phyloP scores from a whole-genome alignment of 768 basidiomycete genomes.

The Grammothele lineata region DNA sequence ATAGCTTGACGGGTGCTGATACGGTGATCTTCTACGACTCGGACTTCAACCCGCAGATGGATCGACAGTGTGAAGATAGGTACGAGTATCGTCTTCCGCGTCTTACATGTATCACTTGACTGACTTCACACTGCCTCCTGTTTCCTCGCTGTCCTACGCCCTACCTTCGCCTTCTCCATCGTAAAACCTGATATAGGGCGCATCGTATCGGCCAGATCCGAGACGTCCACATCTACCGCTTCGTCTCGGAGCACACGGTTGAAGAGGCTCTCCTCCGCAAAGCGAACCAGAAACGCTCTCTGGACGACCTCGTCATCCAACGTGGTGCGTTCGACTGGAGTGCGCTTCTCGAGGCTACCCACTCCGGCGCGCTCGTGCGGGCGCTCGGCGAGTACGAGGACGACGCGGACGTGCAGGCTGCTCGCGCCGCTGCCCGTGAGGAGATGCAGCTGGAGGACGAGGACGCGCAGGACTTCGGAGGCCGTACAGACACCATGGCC shows the following conservation, averaged over 20 bases:
- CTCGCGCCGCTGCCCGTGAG: constrained; percentile 70
- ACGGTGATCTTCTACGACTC: constrained; percentile 98
- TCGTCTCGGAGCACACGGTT: constrained; percentile 85
- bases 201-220: constrained; percentile 98
- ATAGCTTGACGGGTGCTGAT: constrained; percentile 81
- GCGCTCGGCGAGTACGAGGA: constrained; percentile 88
- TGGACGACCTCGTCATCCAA: constrained; percentile 90
- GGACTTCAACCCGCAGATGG: constrained; percentile 98
- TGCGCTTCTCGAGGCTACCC: constrained; percentile 61
- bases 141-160: not conserved
- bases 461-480: constrained; percentile 75
- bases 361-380: constrained; percentile 51
- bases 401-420: constrained; percentile 80
- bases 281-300: constrained; percentile 93
- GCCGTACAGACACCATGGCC: constrained; percentile 25
- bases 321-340: constrained; percentile 96
- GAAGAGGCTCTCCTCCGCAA: constrained; percentile 96
- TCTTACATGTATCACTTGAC: not conserved
- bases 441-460: constrained; percentile 70
- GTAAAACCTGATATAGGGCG: no score
- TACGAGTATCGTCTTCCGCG: constrained; percentile 26
- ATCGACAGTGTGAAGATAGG: constrained; percentile 94
- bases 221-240: constrained; percentile 94
- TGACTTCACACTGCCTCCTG: not conserved
- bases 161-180: no score